Base-by-base conservation (phyloP, 331 rosid species). In the Prunus yedoensis region DNA sequence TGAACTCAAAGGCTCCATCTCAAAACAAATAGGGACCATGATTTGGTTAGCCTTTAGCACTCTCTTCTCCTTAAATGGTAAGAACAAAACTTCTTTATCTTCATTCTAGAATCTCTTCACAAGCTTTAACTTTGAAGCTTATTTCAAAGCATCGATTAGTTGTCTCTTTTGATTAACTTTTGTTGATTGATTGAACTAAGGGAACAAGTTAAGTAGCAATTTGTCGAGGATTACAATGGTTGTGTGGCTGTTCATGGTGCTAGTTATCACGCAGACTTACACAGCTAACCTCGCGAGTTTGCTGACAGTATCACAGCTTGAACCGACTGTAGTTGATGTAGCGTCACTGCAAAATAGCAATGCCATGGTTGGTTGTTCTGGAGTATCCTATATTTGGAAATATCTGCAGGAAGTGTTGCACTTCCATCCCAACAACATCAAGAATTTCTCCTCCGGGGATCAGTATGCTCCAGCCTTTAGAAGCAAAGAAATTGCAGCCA, bases 271-370 rank as follows among this genome's bases (percentile, higher is more conserved):
- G 20, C 83, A 72, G 73, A 78, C 77, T 27, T 88, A 78, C 78
- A 84, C 84, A 8, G 93, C 86, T 16, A 88, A 66, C 65, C 82
- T 88, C 7, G 30, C 87, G 12, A 86, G 80, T 77, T 75, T 88
- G 60, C 80, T 88, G 53, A 88, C 87, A 2, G 28, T 63, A 15
- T 68, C 68, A 23, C 38, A 71, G 73, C 78, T 84, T 18, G 79
- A 78, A 59, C 84, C 86, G 0, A 21, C 83, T 1, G 10, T 58
- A 66, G 17, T 70, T 8, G 27, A 80, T 45, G 58, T 88, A 38
- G 84, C 81, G 67, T 56, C 76, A 54, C 71, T 83, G 10, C 25
- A 69, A 43, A 82, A 67, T 49, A 73, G 23, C 21, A 62, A 84
- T 18, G 51, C 74, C 18, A 18, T 8, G n/a, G 84, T 88, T 25